Evolutionary conservation across 2,329 filamentous ascomycete species (phyloP).

Genomic region (Aspergillus terreus): DNA sequence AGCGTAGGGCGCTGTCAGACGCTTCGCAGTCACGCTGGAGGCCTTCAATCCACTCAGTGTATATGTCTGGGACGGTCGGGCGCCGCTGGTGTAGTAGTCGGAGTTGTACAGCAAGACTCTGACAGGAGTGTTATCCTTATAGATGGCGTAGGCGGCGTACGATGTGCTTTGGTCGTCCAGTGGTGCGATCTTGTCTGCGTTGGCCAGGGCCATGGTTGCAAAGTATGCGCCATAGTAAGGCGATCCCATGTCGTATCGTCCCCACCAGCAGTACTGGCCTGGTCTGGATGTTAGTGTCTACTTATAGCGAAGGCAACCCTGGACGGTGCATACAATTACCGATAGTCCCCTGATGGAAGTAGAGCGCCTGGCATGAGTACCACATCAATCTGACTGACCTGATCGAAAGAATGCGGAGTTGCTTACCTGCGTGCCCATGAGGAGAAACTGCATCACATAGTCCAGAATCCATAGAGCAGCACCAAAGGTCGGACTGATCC

Average conservation of each 20-base stretch:
- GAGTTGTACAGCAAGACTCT: slow-evolving; percentile 38
- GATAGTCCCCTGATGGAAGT: slow-evolving; percentile 52
- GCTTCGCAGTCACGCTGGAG: slow-evolving; percentile 38
- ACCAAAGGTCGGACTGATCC: slow-evolving; percentile 47
- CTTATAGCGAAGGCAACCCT: background rate
- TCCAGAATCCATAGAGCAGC: slow-evolving; percentile 52
- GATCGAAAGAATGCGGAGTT: too few species aligned
- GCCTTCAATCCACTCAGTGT: slow-evolving; percentile 41
- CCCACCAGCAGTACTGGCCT: slow-evolving; percentile 49
- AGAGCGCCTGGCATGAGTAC: slow-evolving; percentile 23
- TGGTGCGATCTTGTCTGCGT: slow-evolving; percentile 42
- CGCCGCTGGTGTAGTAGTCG: slow-evolving; percentile 30
- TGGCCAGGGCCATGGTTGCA: slow-evolving; percentile 45
- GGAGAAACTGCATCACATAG: slow-evolving; percentile 35
- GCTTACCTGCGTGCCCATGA: slow-evolving; percentile 26
- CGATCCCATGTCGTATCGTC: slow-evolving; percentile 47
- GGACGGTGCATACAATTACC: slow-evolving; percentile 42
- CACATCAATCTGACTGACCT: too few species aligned
- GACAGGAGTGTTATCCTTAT: slow-evolving; percentile 34
- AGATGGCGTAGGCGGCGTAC: slow-evolving; percentile 49
- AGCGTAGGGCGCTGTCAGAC: slow-evolving; percentile 45
- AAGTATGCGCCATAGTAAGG: slow-evolving; percentile 53
- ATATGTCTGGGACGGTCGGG: slow-evolving; percentile 33
- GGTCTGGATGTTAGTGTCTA: background rate
- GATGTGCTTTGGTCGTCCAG: slow-evolving; percentile 43